A percentile compares a stretch with the other conserved stretches of the same genome.
Conservation (phyloP, 106 monocot genomes). For the Narthecium ossifragum region DNA sequence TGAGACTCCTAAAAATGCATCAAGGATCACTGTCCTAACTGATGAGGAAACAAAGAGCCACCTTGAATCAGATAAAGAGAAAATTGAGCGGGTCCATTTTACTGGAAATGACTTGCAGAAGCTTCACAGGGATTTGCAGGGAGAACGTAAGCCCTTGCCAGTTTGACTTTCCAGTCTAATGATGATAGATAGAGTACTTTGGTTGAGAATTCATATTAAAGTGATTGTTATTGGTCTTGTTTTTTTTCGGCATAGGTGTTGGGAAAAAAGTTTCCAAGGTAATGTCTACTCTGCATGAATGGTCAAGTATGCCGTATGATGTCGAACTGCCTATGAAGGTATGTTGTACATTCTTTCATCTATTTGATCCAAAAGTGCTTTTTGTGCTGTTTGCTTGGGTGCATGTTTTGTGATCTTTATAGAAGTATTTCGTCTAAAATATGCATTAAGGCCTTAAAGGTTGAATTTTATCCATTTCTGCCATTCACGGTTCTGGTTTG, state of each 20-base stretch:
- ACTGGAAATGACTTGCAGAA: slow-evolving; percentile 50
- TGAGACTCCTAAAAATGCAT: slow-evolving; percentile 13
- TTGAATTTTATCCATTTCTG: too few species aligned
- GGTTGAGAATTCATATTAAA: not conserved
- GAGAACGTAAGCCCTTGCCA: slow-evolving; percentile 36
- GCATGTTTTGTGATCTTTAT: too few species aligned
- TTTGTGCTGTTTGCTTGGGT: too few species aligned
- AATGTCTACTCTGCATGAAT: slow-evolving; percentile 23
- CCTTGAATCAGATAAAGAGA: slow-evolving; percentile 66
- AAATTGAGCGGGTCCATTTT: slow-evolving; percentile 38
- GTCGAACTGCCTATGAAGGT: slow-evolving; percentile 26
- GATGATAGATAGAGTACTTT: not conserved
- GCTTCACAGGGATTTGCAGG: slow-evolving; percentile 20
- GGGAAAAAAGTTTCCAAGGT: slow-evolving; percentile 41
- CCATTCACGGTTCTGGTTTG: too few species aligned
- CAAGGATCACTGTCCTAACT: slow-evolving; percentile 22
- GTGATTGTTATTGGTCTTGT: not conserved
- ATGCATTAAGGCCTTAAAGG: too few species aligned
- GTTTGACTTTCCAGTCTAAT: not conserved
- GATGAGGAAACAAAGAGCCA: slow-evolving; percentile 49
- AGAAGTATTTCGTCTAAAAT: too few species aligned
- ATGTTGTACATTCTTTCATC: not conserved
- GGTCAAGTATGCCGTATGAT: slow-evolving; percentile 27
- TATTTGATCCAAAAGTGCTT: too few species aligned
- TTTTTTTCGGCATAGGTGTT: slow-evolving; percentile 25